phyloP scores from a whole-genome alignment of 2,329 filamentous ascomycete species.

The Davidsoniella australis region DNA sequence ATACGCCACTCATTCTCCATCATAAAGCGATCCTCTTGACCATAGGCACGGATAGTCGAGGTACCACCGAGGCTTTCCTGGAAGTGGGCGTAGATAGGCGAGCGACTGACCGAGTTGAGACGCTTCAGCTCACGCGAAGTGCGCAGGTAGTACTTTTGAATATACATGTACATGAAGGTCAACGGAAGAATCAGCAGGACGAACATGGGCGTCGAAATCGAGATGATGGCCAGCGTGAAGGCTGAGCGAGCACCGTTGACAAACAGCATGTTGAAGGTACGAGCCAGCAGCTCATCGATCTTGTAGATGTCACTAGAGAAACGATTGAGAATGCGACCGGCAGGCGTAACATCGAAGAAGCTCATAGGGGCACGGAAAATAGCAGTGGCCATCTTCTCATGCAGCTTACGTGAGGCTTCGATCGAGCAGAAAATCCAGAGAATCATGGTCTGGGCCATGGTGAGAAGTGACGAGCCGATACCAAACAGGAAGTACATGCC shows the following conservation, averaged over 20 bases:
- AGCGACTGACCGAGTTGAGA: slow-evolving; percentile 84
- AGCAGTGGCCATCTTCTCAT: slow-evolving; percentile 91
- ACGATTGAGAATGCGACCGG: slow-evolving; percentile 88
- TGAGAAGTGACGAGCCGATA: slow-evolving; percentile 66
- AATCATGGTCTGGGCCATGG: slow-evolving; percentile 82
- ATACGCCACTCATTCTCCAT: slow-evolving; percentile 95
- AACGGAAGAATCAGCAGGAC: slow-evolving; percentile 67
- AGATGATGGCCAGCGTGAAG: slow-evolving; percentile 80
- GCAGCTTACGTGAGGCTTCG: slow-evolving; percentile 89
- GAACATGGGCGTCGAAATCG: slow-evolving; percentile 64
- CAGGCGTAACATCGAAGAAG: slow-evolving; percentile 94
- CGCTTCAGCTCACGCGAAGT: slow-evolving; percentile 94
- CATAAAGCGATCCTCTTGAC: slow-evolving; percentile 72
- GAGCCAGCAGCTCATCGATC: slow-evolving; percentile 83
- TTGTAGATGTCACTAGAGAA: slow-evolving; percentile 76
- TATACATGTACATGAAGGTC: slow-evolving; percentile 67
- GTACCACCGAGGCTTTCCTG: slow-evolving; percentile 91
- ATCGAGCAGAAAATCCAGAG: slow-evolving; percentile 99
- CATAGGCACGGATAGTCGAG: slow-evolving; percentile 87
- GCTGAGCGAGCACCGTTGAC: slow-evolving; percentile 55
- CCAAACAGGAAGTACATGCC: slow-evolving; percentile 93
- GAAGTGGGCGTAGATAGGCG: slow-evolving; percentile 95
- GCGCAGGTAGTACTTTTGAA: slow-evolving; percentile 91
- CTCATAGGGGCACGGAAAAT: slow-evolving; percentile 98
- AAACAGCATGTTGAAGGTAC: slow-evolving; percentile 95